Percentiles rank a stretch among this genome's conserved stretches.
These are phyloP conservation scores for Hyphopichia pseudoburtonii DNA, from an alignment of 1,139 yeast species.

Conservation along the genomic window DNA sequence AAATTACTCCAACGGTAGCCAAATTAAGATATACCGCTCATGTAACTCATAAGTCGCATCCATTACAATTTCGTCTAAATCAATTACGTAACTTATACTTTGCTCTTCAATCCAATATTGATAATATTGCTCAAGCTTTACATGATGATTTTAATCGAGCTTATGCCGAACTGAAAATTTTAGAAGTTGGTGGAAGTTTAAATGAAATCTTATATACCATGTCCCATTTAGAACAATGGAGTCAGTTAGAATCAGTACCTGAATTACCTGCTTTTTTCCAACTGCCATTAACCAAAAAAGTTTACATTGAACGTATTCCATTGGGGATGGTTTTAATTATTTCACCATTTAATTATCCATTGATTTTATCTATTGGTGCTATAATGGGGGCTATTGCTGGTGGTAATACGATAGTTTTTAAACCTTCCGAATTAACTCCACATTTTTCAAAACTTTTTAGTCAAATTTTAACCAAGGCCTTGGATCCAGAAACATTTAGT, in stretches of 20 bases:
- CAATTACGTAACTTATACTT: constrained; percentile 70
- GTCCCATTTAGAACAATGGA: constrained; percentile 60
- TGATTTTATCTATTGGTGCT: constrained; percentile 63
- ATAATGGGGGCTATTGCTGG: constrained; percentile 81
- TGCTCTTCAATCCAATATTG: constrained; percentile 61
- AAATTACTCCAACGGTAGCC: constrained; percentile 50
- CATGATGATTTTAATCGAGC: constrained; percentile 66
- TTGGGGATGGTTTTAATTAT: constrained; percentile 75
- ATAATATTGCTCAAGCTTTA: constrained; percentile 57
- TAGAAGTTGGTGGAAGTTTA: constrained; percentile 55
- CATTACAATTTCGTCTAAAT: constrained; percentile 57
- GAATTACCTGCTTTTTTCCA: too few relatives aligned
- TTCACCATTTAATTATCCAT: constrained; percentile 88
- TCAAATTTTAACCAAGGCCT: constrained; percentile 49
- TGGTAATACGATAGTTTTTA: constrained; percentile 80
- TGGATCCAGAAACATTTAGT: constrained; percentile 56
- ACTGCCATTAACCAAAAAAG: constrained; percentile 49
- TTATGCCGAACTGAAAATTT: constrained; percentile 55
- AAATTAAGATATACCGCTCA: constrained; percentile 44
- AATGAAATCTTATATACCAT: constrained; percentile 63
- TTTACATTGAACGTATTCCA: constrained; percentile 64
- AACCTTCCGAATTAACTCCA: constrained; percentile 79
- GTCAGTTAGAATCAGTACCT: constrained; percentile 49
- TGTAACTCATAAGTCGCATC: constrained; percentile 47
- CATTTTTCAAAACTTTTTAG: constrained; percentile 57